Conservation (phyloP, 768 basidiomycete species). For the Boletellus ananiceps region DNA sequence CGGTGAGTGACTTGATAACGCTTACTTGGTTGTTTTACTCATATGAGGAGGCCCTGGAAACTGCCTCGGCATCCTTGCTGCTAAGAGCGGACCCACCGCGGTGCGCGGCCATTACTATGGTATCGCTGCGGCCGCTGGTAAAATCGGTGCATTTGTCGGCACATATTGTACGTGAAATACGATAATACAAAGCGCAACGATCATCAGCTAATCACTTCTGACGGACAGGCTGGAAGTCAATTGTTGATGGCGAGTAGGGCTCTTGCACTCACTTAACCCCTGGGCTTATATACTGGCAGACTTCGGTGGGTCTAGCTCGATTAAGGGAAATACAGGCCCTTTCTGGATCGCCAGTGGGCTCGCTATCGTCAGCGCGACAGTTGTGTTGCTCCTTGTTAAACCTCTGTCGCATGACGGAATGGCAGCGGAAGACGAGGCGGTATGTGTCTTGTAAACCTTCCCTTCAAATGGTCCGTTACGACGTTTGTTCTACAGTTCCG, state of each 20-base stretch:
- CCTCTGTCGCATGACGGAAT: conserved; percentile 77
- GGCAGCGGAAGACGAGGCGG: conserved; percentile 65
- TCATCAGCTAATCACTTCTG: conserved; percentile 4
- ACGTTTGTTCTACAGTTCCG: conserved; percentile 55
- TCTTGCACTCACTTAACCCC: neutral
- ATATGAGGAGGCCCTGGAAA: conserved; percentile 65
- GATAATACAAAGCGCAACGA: neutral
- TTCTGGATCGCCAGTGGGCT: conserved; percentile 88
- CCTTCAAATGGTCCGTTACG: neutral
- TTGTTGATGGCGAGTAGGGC: conserved; percentile 50
- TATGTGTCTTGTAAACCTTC: conserved; percentile 29
- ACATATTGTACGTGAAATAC: conserved; percentile 59
- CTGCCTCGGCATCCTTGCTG: conserved; percentile 77
- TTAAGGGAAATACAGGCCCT: conserved; percentile 72
- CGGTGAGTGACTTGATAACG: conserved; percentile 37
- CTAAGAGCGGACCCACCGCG: conserved; percentile 83
- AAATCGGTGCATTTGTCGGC: conserved; percentile 79
- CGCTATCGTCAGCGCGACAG: conserved; percentile 70
- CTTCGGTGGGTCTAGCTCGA: conserved; percentile 52
- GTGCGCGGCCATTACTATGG: conserved; percentile 86
- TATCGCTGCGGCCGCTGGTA: conserved; percentile 79
- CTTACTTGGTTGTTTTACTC: neutral
- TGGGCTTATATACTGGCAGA: conserved; percentile 27
- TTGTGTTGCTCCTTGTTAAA: conserved; percentile 68
- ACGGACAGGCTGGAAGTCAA: conserved; percentile 54